A percentile compares a stretch with the other conserved stretches of the same genome.
phyloP scores from a whole-genome alignment of 306 rosid genomes.

The Gleditsia sinensis region DNA sequence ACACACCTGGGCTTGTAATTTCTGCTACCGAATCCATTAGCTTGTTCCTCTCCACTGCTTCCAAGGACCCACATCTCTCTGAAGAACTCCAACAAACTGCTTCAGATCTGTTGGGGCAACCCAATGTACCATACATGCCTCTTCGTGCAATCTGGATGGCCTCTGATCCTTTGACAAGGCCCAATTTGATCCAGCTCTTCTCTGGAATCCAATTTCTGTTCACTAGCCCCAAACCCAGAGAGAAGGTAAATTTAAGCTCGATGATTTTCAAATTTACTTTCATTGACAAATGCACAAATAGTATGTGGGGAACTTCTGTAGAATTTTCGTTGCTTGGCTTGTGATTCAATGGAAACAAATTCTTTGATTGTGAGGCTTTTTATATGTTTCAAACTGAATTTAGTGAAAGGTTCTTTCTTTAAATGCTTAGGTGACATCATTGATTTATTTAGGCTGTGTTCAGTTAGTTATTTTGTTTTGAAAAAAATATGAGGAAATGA shows the following conservation, averaged over 20 bases:
- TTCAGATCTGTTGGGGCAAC: constrained; percentile 47
- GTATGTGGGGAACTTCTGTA: background rate
- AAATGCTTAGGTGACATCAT: background rate
- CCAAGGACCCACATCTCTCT: constrained; percentile 52
- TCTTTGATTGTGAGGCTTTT: background rate
- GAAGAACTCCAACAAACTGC: constrained; percentile 59
- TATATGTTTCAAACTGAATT: background rate
- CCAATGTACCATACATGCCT: constrained; percentile 53
- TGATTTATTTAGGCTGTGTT: background rate
- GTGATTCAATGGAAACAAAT: background rate
- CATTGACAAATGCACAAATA: background rate
- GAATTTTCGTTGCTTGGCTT: background rate
- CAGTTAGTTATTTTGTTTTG: no score
- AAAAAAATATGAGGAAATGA: background rate
- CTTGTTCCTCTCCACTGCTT: constrained; percentile 56
- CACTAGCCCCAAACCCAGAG: constrained; percentile 77
- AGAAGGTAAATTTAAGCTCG: constrained; percentile 55
- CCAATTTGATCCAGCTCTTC: constrained; percentile 51
- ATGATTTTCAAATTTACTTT: background rate
- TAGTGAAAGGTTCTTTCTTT: background rate
- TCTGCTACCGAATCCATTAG: constrained; percentile 52
- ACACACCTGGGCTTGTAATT: constrained; percentile 57
- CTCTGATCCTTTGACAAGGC: constrained; percentile 47
- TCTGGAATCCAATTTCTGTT: constrained; percentile 57
- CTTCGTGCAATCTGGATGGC: constrained; percentile 68